Conservation (phyloP, 2,329 filamentous ascomycete genomes). For the Ceratocystis diversiconidia region DNA sequence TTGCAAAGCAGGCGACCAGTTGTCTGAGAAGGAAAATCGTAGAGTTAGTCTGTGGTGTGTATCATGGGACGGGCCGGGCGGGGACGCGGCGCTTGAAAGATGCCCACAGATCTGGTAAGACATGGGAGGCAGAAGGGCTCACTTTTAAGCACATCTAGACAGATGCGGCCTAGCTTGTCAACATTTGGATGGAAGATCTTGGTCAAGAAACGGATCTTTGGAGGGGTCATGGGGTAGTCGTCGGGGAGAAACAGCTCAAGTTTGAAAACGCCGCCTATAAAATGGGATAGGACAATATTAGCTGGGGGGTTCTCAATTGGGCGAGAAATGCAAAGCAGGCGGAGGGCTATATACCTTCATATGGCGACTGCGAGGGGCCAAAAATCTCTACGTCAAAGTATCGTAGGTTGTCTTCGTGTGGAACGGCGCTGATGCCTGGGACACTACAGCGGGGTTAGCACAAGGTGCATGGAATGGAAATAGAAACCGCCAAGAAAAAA, state of each 20-base stretch:
- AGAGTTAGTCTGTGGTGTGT: slow-evolving; percentile 14
- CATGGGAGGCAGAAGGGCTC: slow-evolving; percentile 24
- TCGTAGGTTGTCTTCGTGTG: slow-evolving; percentile 91
- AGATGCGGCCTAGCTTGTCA: slow-evolving; percentile 92
- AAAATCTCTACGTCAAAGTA: slow-evolving; percentile 98
- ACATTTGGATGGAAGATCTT: slow-evolving; percentile 99
- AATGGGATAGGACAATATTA: background rate
- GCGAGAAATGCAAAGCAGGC: background rate
- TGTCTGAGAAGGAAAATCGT: slow-evolving; percentile 45
- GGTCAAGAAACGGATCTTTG: slow-evolving; percentile 95
- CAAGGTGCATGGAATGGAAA: background rate
- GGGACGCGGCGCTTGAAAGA: background rate
- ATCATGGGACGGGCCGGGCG: background rate
- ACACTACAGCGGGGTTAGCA: slow-evolving; percentile 42
- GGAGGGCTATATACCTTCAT: slow-evolving; percentile 54
- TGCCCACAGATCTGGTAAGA: background rate
- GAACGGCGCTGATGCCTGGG: slow-evolving; percentile 86
- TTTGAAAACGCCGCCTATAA: slow-evolving; percentile 68
- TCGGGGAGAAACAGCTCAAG: slow-evolving; percentile 95
- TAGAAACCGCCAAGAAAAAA: background rate
- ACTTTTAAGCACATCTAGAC: slow-evolving; percentile 95
- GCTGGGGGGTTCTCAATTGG: background rate
- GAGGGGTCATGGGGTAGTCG: slow-evolving; percentile 97
- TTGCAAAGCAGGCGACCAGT: slow-evolving; percentile 96
- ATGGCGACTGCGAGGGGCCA: slow-evolving; percentile 80